Evolutionary conservation across 176 grass and related monocot genomes (phyloP), one percentile per base, ranked within the genome.

Genomic region (Triticum timopheevii): DNA sequence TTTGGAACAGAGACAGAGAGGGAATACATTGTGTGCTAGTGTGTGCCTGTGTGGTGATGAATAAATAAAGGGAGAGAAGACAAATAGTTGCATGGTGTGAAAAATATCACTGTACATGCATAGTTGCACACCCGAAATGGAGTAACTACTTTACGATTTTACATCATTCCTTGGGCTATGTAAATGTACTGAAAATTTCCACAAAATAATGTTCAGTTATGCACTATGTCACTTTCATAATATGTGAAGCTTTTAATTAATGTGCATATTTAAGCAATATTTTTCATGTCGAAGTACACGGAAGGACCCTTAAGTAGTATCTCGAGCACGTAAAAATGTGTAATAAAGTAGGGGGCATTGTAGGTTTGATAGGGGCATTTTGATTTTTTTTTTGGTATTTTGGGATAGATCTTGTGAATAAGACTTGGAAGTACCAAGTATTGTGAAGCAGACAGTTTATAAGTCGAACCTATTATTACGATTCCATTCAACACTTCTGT

Each of bases 391-490:
- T 10, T 1, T 34, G 33, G 67, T 70, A 40, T 72, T 72, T 72
- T 72, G 69, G 39, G 4, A 42, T 22, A 72, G 36, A 72, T 72
- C 69, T 40, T 42, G 69, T 42, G 10, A 22, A 5, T 71, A 71
- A 71, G 35, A n/a, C 31, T 71, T 40, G n/a, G 20, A 17, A 36
- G 35, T 40, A 39, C 11, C 69, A 72, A 42, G 10, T 72, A 42
- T 24, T 72, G 69, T 72, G 69, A 42, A 42, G 42, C 22, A 72
- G 12, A 24, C 36, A 72, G 36, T 72, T 24, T 59, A 61, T 69
- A 80, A 80, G 66, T 38, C 66, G 72, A 67, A 59, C 34, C 34
- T 73, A 13, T 80, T 80, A 74, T 54, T 69, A 85, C 56, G 40
- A 67, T 38, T 61, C 35, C 17, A 31, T 80, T 75, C 3, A 4